Conservation (phyloP, 2,329 filamentous ascomycete species). For the Penicillium sp. region DNA sequence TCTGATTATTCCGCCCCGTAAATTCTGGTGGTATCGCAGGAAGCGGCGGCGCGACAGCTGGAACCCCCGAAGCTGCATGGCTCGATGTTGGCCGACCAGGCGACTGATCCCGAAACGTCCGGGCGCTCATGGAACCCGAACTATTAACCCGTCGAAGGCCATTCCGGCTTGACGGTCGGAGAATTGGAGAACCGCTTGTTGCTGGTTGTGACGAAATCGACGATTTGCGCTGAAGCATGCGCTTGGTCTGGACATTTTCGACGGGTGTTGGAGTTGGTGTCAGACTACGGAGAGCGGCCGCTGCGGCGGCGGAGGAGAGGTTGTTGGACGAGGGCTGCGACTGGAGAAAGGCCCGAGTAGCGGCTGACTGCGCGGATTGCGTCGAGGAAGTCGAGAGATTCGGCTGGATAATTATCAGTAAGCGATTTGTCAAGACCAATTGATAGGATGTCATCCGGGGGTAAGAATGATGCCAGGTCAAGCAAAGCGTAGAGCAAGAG, state of each 20-base stretch:
- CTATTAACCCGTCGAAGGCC: conserved; percentile 70
- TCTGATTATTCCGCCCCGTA: conserved; percentile 34
- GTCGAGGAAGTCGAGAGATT: conserved; percentile 67
- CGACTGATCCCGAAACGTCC: conserved; percentile 82
- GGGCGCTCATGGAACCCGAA: conserved; percentile 81
- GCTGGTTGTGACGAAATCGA: conserved; percentile 73
- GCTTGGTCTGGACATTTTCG: conserved; percentile 84
- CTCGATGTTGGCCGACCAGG: conserved; percentile 54
- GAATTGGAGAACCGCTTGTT: conserved; percentile 42
- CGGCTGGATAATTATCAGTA: conserved; percentile 34
- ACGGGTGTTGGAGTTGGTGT: conserved; percentile 80
- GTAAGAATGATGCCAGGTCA: not conserved
- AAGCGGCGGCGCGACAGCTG: conserved; percentile 70
- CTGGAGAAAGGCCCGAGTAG: conserved; percentile 78
- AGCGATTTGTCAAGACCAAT: conserved; percentile 12
- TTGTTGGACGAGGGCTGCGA: conserved; percentile 67
- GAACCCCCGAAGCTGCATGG: conserved; percentile 42
- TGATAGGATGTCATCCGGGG: not conserved
- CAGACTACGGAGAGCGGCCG: conserved; percentile 78
- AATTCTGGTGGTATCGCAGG: conserved; percentile 69
- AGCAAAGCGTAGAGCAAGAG: not conserved
- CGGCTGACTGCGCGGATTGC: conserved; percentile 78
- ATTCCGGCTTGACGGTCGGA: conserved; percentile 44
- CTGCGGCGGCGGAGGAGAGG: conserved; percentile 84
- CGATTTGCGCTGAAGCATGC: conserved; percentile 72